These are phyloP conservation scores for Leccinum subgranulosum DNA, from an alignment of 768 basidiomycete species.

Conservation along the genomic window DNA sequence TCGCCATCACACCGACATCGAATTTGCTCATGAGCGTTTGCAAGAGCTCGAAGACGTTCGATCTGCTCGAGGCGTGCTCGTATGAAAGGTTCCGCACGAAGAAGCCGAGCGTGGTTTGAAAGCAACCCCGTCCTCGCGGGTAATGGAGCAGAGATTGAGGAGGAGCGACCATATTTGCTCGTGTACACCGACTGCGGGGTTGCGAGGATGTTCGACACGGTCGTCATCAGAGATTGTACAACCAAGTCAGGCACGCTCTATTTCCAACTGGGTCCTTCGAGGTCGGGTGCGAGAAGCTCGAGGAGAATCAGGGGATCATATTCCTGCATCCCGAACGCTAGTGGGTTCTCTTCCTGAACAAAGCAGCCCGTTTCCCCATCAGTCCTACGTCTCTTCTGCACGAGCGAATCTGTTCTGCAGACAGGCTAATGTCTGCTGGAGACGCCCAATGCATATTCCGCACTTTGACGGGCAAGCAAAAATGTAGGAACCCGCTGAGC, in stretches of 20 bases:
- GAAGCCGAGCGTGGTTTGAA: constrained; percentile 87
- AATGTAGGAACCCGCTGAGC: no score
- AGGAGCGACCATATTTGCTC: constrained; percentile 87
- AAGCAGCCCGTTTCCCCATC: no score
- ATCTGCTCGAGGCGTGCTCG: constrained; percentile 82
- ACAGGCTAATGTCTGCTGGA: no score
- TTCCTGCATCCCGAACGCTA: constrained; percentile 47
- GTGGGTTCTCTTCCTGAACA: no score
- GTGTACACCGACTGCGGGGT: constrained; percentile 89
- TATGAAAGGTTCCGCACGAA: constrained; percentile 91
- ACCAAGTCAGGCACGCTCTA: constrained; percentile 74
- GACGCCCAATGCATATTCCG: no score
- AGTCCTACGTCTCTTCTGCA: no score
- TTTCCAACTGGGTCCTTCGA: constrained; percentile 88
- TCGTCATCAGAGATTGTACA: constrained; percentile 97
- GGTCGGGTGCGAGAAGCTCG: constrained; percentile 80
- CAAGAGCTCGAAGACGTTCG: constrained; percentile 71
- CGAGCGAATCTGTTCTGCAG: no score
- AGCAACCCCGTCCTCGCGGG: constrained; percentile 88
- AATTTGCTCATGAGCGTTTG: constrained; percentile 84
- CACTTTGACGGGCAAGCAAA: no score
- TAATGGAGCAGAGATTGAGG: constrained; percentile 90
- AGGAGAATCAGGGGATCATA: constrained; percentile 85
- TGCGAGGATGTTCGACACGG: constrained; percentile 87
- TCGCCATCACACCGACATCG: constrained; percentile 60